phyloP scores from a whole-genome alignment of 176 grass and related monocot genomes.

The Melocanna baccifera region DNA sequence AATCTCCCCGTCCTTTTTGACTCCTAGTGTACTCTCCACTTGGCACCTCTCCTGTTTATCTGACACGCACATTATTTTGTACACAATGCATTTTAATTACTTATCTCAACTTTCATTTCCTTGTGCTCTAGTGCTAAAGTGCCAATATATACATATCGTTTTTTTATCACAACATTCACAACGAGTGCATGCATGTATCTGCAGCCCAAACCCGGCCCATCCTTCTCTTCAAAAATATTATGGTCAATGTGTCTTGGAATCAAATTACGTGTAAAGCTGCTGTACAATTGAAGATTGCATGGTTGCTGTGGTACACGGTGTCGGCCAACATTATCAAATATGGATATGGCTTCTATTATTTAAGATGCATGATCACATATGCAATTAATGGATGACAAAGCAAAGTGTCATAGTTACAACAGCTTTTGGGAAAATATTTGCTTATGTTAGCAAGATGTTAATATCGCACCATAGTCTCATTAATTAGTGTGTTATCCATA shows the following conservation, averaged over 20 bases:
- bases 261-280: neutral
- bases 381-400: neutral
- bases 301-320: neutral
- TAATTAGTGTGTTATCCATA: neutral
- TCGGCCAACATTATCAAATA: conserved; percentile 2
- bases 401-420: neutral
- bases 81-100: neutral
- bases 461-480: neutral
- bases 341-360: conserved; percentile 3
- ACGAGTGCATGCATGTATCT: neutral
- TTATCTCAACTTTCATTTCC: no score
- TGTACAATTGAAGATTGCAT: neutral
- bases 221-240: neutral
- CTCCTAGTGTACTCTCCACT: conserved; percentile 40
- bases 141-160: neutral
- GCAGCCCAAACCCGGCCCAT: conserved; percentile 8
- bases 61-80: conserved; percentile 3
- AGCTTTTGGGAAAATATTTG: neutral
- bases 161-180: neutral
- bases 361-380: neutral
- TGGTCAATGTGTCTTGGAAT: conserved; percentile 21
- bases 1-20: conserved; percentile 16
- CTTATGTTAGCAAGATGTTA: conserved; percentile 11
- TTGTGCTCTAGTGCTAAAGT: neutral
- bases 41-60: neutral